Evolutionary conservation across 1,284 basidiomycete species (phyloP).

Genomic region (Heterobasidion irregulare): DNA sequence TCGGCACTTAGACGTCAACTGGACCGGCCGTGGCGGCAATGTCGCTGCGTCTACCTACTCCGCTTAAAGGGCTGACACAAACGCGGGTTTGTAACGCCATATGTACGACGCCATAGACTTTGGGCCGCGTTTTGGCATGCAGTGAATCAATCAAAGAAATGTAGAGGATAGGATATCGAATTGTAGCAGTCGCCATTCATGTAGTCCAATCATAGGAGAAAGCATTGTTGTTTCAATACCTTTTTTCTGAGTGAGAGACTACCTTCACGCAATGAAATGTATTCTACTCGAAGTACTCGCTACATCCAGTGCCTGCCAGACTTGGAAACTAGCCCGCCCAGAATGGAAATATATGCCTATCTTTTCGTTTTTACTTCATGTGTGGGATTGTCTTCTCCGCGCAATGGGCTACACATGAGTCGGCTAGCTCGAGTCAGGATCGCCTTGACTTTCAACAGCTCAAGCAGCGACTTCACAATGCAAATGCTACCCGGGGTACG

Average conservation of each 20-base stretch:
- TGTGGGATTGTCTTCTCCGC: constrained; percentile 35
- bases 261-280: too few relatives aligned
- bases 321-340: neutral
- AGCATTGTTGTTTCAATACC: neutral
- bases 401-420: constrained; percentile 2
- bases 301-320: neutral
- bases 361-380: constrained; percentile 27
- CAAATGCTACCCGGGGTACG: constrained; percentile 46
- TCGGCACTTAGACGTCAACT: constrained; percentile 62
- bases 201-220: neutral
- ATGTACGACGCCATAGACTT: neutral
- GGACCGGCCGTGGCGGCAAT: constrained; percentile 91
- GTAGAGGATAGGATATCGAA: neutral
- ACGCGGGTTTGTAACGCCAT: neutral
- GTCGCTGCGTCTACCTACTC: constrained; percentile 91
- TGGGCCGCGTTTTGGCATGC: neutral
- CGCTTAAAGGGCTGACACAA: constrained; percentile 46
- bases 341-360: neutral
- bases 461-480: constrained; percentile 19
- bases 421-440: neutral
- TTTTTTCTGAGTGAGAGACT: neutral
- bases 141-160: neutral
- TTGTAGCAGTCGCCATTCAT: neutral
- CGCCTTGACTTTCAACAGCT: constrained; percentile 13
- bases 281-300: neutral